Evolutionary conservation across 495 filamentous ascomycete genomes (phyloP).

Genomic region (Penicillium atrosanguineum): DNA sequence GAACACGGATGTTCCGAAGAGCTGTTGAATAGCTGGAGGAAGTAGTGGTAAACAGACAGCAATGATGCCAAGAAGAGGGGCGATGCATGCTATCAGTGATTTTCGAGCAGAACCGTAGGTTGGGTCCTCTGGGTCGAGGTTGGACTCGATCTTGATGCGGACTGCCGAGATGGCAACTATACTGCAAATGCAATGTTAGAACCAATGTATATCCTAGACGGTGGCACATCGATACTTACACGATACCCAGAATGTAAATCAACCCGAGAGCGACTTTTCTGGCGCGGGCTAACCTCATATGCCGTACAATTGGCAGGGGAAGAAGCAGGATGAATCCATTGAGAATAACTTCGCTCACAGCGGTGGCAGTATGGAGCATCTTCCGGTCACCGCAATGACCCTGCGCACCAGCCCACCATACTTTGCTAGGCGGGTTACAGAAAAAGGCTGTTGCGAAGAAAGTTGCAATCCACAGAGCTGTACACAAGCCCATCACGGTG

Average conservation of each 20-base stretch:
- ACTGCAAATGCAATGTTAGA: background rate
- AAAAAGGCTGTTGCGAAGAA: conserved; percentile 19
- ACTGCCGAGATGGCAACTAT: conserved; percentile 17
- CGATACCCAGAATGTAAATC: conserved; percentile 13
- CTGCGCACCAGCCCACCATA: conserved; percentile 8
- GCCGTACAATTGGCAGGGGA: conserved; percentile 5
- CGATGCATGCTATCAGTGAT: conserved; percentile 17
- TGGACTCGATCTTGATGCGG: conserved; percentile 11
- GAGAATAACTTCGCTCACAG: conserved; percentile 12
- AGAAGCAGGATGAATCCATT: conserved; percentile 14
- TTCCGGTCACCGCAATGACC: conserved; percentile 18
- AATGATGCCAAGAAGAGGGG: conserved; percentile 17
- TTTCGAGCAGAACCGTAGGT: conserved; percentile 14
- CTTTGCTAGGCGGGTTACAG: conserved; percentile 15
- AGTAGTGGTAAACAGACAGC: conserved; percentile 18
- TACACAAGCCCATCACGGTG: conserved; percentile 12
- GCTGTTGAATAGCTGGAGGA: conserved; percentile 4
- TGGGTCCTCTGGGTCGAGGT: conserved; percentile 9
- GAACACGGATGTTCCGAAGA: conserved; percentile 2
- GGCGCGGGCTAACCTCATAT: conserved; percentile 5
- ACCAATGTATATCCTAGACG: background rate
- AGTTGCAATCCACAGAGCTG: conserved; percentile 14
- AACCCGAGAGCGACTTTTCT: conserved; percentile 6
- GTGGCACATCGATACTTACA: conserved; percentile 5
- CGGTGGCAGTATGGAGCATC: conserved; percentile 10